A percentile compares a stretch with the other conserved stretches of the same genome.
Conservation (phyloP, 208 protist species). For the Leishmania turanica region DNA sequence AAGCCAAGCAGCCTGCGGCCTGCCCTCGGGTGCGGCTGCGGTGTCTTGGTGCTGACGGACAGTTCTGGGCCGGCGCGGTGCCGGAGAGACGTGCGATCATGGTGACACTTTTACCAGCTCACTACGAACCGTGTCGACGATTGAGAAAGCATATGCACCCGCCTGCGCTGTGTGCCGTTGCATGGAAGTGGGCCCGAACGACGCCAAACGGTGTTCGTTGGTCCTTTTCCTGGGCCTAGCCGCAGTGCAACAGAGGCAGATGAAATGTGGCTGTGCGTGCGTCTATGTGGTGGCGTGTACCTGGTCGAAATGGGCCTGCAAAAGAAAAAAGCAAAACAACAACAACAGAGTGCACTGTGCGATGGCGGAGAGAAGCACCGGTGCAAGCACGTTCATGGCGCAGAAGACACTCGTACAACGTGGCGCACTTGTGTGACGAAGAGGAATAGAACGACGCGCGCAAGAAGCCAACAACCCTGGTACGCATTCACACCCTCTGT, state of each 20-base stretch:
- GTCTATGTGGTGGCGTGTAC: neutral
- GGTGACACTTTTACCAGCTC: neutral
- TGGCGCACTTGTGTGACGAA: neutral
- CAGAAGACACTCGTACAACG: neutral
- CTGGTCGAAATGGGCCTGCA: neutral
- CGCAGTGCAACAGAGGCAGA: neutral
- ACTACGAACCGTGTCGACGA: neutral
- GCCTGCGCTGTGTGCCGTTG: neutral
- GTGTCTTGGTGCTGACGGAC: neutral
- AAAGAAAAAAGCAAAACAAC: neutral
- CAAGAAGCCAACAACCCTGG: neutral
- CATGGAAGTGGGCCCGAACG: neutral
- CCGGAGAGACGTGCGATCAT: neutral
- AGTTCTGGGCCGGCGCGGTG: neutral
- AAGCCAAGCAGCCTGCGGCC: neutral
- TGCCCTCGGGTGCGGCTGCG: neutral
- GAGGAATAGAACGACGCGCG: neutral
- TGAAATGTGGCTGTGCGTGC: neutral
- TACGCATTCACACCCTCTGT: neutral
- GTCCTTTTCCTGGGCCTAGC: neutral
- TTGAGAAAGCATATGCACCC: neutral
- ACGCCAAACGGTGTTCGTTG: neutral
- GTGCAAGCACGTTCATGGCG: neutral
- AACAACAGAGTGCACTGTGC: neutral
- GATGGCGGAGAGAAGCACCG: neutral